Conservation (phyloP, 257 asterid genomes). For the Gentiana dahurica region DNA sequence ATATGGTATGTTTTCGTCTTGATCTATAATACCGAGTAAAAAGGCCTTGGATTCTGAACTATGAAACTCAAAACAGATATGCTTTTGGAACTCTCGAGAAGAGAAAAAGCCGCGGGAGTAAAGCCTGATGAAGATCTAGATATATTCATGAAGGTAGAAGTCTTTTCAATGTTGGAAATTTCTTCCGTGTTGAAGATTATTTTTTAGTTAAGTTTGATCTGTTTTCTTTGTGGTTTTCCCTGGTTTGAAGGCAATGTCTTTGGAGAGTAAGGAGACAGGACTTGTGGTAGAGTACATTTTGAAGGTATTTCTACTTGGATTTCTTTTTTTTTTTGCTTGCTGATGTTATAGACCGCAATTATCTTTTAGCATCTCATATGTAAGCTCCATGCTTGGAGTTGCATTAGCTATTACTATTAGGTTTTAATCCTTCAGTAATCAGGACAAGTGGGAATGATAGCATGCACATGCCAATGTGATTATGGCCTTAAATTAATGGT, state of each 20-base stretch:
- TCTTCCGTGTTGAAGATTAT: neutral
- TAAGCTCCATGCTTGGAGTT: neutral
- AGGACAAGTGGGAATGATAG: neutral
- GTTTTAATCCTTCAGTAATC: neutral
- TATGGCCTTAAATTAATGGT: too few species aligned
- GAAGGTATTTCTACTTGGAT: constrained; percentile 47
- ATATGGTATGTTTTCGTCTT: constrained; percentile 48
- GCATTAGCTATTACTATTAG: too few species aligned
- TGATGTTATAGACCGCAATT: too few species aligned
- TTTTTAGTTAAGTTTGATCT: neutral
- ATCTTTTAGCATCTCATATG: neutral
- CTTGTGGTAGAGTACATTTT: constrained; percentile 76
- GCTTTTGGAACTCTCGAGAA: constrained; percentile 90
- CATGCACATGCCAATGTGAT: too few species aligned
- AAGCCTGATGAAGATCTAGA: constrained; percentile 98
- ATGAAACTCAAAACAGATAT: constrained; percentile 45
- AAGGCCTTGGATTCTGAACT: constrained; percentile 24
- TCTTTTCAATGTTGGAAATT: constrained; percentile 4
- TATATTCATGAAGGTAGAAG: constrained; percentile 71
- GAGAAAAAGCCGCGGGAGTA: constrained; percentile 76
- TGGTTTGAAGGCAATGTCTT: constrained; percentile 58
- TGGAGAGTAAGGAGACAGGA: constrained; percentile 78
- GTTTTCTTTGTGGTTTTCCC: neutral
- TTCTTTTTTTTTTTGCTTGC: too few species aligned
- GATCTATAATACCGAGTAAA: constrained; percentile 3